phyloP scores from a whole-genome alignment of 306 rosid species.

The Calophaca sinica region DNA sequence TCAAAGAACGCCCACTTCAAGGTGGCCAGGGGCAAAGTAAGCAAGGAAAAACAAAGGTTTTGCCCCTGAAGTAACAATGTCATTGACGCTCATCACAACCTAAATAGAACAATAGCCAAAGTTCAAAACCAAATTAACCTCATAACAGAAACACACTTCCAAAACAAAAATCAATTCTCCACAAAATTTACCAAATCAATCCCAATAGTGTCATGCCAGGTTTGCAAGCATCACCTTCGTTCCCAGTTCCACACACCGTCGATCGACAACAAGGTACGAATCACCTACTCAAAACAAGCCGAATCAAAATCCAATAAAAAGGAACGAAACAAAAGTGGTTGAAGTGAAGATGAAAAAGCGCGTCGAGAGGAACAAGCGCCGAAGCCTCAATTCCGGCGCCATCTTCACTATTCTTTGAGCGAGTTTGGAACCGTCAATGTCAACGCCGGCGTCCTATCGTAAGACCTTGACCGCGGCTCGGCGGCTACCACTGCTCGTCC shows the following conservation, averaged over 20 bases:
- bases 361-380: conserved; percentile 93
- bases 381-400: conserved; percentile 93
- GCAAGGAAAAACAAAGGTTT: conserved; percentile 89
- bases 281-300: too few species aligned
- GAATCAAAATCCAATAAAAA: too few species aligned
- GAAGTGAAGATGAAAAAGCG: too few species aligned
- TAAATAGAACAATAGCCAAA: background rate
- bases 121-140: background rate
- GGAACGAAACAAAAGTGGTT: too few species aligned
- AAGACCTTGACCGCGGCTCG: conserved; percentile 50
- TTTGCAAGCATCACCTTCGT: conserved; percentile 86
- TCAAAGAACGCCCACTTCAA: conserved; percentile 85
- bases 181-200: conserved; percentile 73
- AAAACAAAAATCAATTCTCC: background rate
- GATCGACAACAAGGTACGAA: too few species aligned
- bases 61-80: conserved; percentile 89
- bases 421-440: conserved; percentile 86
- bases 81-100: conserved; percentile 92
- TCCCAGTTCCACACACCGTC: conserved; percentile 96
- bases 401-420: conserved; percentile 78
- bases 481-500: background rate
- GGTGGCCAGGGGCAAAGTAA: conserved; percentile 86
- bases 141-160: background rate
- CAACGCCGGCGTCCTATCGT: conserved; percentile 87
- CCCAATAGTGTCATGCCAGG: conserved; percentile 88